Conservation (phyloP, 257 asterid genomes). For the Ophiorrhiza pumila region DNA sequence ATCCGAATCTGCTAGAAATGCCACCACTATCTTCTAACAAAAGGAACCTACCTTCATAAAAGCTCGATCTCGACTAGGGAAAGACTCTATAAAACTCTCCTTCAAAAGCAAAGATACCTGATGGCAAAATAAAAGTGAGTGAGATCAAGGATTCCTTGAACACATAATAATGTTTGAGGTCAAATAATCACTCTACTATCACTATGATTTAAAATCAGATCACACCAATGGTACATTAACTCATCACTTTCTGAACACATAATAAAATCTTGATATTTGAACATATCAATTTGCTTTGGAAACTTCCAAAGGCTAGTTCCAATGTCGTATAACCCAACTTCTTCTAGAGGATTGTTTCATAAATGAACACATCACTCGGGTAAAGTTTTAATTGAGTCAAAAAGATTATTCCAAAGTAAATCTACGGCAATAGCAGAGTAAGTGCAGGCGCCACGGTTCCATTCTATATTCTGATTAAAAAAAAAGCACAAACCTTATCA, state of each 20-base stretch:
- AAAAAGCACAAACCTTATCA: constrained; percentile 66
- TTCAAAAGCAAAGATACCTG: constrained; percentile 92
- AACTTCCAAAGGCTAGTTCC: background rate
- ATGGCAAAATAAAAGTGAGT: constrained; percentile 1
- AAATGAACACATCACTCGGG: background rate
- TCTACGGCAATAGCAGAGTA: background rate
- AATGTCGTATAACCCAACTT: background rate
- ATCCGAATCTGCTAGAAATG: background rate
- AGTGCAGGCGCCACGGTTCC: background rate
- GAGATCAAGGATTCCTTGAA: background rate
- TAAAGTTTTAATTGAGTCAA: background rate
- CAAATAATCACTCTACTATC: background rate
- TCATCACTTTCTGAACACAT: background rate
- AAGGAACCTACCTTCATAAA: constrained; percentile 75
- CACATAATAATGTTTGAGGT: too few species aligned
- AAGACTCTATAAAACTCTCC: constrained; percentile 96
- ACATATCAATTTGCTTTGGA: background rate
- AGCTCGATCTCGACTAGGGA: constrained; percentile 80
- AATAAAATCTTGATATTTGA: background rate
- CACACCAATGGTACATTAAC: background rate
- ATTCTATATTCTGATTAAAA: constrained; percentile 8
- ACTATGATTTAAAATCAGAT: background rate
- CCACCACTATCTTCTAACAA: background rate
- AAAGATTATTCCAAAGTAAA: background rate
- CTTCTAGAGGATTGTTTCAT: background rate